Conservation (phyloP, 2,329 filamentous ascomycete genomes). For the Aureobasidium musti region DNA sequence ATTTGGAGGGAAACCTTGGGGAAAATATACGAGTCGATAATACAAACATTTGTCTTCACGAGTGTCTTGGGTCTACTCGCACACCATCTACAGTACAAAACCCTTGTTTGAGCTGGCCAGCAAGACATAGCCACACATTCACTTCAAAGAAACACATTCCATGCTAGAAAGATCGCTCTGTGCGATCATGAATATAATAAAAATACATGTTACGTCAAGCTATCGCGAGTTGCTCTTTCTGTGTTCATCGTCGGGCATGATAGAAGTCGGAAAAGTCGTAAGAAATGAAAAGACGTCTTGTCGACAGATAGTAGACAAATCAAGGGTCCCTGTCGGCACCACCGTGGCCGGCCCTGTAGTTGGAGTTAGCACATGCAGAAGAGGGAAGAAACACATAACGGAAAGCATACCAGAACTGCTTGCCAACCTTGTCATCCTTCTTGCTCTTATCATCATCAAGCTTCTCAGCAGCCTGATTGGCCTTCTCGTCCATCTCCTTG, state of each 20-base stretch:
- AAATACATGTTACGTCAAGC: constrained; percentile 22
- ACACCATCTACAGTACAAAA: not conserved
- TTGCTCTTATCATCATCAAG: constrained; percentile 44
- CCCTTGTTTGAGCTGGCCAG: not conserved
- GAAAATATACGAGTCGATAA: not conserved
- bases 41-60: not conserved
- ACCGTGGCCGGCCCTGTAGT: constrained; percentile 26
- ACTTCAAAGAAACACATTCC: too few relatives aligned
- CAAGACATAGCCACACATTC: not conserved
- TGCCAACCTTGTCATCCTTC: constrained; percentile 48
- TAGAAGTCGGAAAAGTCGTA: constrained; percentile 21
- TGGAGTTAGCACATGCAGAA: not conserved
- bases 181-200: constrained; percentile 15
- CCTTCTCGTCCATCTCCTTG: constrained; percentile 47
- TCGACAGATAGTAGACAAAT: not conserved
- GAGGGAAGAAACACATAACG: not conserved
- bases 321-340: constrained; percentile 29
- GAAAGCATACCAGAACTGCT: constrained; percentile 42
- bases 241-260: constrained; percentile 16
- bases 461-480: constrained; percentile 47
- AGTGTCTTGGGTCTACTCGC: not conserved
- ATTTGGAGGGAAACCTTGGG: too few relatives aligned
- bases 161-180: not conserved
- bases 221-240: not conserved
- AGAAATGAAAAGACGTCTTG: not conserved